phyloP scores from a whole-genome alignment of 331 rosid genomes.

The Cydonia oblonga region DNA sequence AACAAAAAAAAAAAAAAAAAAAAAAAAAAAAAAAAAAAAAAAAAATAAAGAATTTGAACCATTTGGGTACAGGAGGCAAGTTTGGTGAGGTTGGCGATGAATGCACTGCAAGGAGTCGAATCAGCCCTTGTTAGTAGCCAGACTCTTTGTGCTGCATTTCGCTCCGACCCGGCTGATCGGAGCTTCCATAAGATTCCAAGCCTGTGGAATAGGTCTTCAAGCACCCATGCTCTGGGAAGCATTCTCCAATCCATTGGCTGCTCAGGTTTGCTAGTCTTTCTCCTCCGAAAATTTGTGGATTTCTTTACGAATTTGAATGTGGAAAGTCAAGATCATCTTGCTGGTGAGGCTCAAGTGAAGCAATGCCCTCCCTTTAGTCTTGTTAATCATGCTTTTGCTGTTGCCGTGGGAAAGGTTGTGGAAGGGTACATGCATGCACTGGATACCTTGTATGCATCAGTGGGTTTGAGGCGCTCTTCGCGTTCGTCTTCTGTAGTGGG shows the following conservation, averaged over 20 bases:
- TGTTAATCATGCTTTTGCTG: conserved; percentile 86
- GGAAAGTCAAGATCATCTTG: conserved; percentile 17
- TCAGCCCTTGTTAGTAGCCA: conserved; percentile 59
- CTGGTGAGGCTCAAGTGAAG: conserved; percentile 10
- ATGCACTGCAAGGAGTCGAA: conserved; percentile 65
- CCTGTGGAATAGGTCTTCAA: conserved; percentile 73
- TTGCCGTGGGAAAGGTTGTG: conserved; percentile 71
- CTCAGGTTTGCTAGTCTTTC: conserved; percentile 54
- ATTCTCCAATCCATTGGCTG: conserved; percentile 56
- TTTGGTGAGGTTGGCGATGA: conserved; percentile 65
- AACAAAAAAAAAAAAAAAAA: too few species aligned
- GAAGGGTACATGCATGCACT: conserved; percentile 60
- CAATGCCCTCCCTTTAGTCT: conserved; percentile 36
- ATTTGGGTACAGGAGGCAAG: conserved; percentile 58
- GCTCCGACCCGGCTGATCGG: conserved; percentile 59
- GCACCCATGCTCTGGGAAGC: conserved; percentile 60
- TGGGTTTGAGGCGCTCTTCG: conserved; percentile 39
- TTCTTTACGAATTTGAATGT: conserved; percentile 30
- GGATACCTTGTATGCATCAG: conserved; percentile 59
- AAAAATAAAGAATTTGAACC: background rate
- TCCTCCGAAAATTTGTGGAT: conserved; percentile 50
- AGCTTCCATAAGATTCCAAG: conserved; percentile 52
- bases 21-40: too few species aligned
- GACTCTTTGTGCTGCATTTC: conserved; percentile 41
- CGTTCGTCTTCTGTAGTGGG: conserved; percentile 31